These are phyloP conservation scores for Pleurozium schreberi DNA, from an alignment of 225 moss, liverwort and hornwort genomes.

Conservation along the genomic window DNA sequence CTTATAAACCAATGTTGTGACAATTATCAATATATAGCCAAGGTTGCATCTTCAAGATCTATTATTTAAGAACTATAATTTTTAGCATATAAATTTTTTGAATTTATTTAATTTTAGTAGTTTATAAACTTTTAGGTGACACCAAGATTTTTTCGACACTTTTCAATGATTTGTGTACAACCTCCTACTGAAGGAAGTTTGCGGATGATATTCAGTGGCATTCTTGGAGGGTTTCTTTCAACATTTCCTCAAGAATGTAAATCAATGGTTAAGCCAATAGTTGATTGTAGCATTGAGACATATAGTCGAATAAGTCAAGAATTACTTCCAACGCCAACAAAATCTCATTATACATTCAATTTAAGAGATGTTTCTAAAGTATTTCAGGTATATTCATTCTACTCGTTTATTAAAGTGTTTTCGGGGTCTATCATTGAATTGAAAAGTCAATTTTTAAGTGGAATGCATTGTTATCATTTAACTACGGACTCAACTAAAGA, in stretches of 20 bases:
- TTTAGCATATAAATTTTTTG: neutral
- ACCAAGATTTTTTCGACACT: slow-evolving; percentile 81
- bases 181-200: slow-evolving; percentile 66
- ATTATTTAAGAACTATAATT: too few species aligned
- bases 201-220: slow-evolving; percentile 66
- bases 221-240: slow-evolving; percentile 58
- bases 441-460: too few species aligned
- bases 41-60: neutral
- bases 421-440: too few species aligned
- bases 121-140: slow-evolving; percentile 32
- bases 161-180: slow-evolving; percentile 87
- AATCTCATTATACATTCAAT: slow-evolving; percentile 92
- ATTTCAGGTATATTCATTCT: slow-evolving; percentile 83
- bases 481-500: too few species aligned
- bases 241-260: slow-evolving; percentile 69
- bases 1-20: neutral
- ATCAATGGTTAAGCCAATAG: slow-evolving; percentile 59
- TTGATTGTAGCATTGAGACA: slow-evolving; percentile 87
- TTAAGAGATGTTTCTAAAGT: slow-evolving; percentile 88
- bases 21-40: neutral
- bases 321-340: slow-evolving; percentile 74
- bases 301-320: slow-evolving; percentile 74
- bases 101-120: neutral
- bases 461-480: too few species aligned
- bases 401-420: too few species aligned